phyloP scores from a whole-genome alignment of 148 eudicot genomes.

The Chenopodium quinoa region DNA sequence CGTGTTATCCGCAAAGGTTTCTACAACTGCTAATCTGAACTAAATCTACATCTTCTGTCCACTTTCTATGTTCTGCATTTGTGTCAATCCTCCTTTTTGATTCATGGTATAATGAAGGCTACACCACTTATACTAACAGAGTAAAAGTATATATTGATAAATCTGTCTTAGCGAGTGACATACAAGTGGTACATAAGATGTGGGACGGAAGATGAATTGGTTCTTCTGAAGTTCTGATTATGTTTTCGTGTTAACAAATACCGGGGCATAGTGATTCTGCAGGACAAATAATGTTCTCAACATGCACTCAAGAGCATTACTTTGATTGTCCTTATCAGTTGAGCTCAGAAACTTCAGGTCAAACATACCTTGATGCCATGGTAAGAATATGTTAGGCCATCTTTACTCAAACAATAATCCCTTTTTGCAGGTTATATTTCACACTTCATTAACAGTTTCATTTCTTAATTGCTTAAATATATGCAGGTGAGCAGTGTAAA shows the following conservation, averaged over 20 bases:
- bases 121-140: neutral
- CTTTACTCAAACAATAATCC: neutral
- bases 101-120: neutral
- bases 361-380: constrained; percentile 86
- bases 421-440: neutral
- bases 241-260: constrained; percentile 12
- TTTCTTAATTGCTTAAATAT: neutral
- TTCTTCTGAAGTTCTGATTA: neutral
- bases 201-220: neutral
- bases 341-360: constrained; percentile 81
- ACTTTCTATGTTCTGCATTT: neutral
- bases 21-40: neutral
- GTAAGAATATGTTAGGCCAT: constrained; percentile 31
- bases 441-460: neutral
- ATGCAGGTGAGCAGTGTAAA: constrained; percentile 67
- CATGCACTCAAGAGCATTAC: constrained; percentile 90
- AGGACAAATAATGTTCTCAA: constrained; percentile 78
- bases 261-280: constrained; percentile 31
- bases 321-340: constrained; percentile 96
- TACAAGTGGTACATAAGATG: neutral
- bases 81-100: neutral
- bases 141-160: too few species aligned
- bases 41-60: neutral
- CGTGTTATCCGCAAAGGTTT: constrained; percentile 79
- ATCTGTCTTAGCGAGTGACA: neutral